phyloP scores from a whole-genome alignment of 2,329 filamentous ascomycete species.

The Phoma sp. region DNA sequence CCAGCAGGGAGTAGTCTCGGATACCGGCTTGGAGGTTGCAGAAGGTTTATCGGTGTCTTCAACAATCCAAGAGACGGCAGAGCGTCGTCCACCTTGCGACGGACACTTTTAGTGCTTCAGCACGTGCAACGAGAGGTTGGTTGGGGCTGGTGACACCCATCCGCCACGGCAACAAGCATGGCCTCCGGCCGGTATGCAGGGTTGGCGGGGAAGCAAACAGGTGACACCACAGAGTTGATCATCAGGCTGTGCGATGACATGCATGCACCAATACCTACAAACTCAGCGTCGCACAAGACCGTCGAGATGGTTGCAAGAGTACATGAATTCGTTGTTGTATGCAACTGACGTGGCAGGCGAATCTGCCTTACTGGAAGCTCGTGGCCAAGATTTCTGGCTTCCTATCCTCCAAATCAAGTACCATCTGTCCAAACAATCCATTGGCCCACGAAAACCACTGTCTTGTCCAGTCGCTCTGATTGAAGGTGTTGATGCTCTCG shows the following conservation, averaged over 20 bases:
- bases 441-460: conserved; percentile 62
- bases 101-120: background rate
- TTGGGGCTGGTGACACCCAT: conserved; percentile 8
- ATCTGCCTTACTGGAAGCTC: conserved; percentile 50
- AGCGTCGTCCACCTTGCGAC: background rate
- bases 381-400: conserved; percentile 52
- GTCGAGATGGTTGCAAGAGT: conserved; percentile 2
- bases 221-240: conserved; percentile 7
- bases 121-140: background rate
- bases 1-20: conserved; percentile 10
- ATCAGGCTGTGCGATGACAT: conserved; percentile 2
- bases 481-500: conserved; percentile 59
- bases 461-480: conserved; percentile 55
- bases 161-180: background rate
- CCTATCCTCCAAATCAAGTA: conserved; percentile 53
- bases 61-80: background rate
- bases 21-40: conserved; percentile 2
- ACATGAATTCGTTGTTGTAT: background rate
- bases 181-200: conserved; percentile 5
- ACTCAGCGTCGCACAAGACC: background rate
- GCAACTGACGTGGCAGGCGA: conserved; percentile 6
- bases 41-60: conserved; percentile 5
- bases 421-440: conserved; percentile 59
- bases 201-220: background rate
- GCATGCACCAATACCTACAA: background rate